Evolutionary conservation across 2,329 filamentous ascomycete genomes (phyloP), one percentile per base, ranked within the genome.

Genomic region (Juglanconis sp.): DNA sequence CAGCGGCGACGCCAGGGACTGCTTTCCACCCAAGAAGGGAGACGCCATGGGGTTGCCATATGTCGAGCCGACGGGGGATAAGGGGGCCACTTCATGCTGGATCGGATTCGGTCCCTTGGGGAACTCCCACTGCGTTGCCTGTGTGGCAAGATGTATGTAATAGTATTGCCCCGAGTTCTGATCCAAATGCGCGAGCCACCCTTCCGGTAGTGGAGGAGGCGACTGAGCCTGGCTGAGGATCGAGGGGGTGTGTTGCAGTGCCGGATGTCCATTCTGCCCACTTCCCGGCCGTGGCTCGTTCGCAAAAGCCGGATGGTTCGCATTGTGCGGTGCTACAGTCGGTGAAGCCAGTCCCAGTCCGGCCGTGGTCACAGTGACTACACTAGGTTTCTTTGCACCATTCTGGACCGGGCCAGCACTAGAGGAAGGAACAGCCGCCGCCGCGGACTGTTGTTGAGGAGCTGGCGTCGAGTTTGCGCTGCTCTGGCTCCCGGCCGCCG

Each of bases 61-160:
- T 0, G 88, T 88, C 53, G 87, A 91, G 5, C 86, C 86, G 1
- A 89, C 88, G 0, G 94, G 94, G 6, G 94, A 97, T 59, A 97
- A 77, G 0, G 94, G 94, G 15, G 87, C 81, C 13, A 90, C 84
- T 62, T 96, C 92, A 65, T 96, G 84, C 64, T 91, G 90, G 57
- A 97, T 81, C 1, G 94, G 94, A 31, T 92, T 96, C 0, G 93
- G 93, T 0, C 94, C 94, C 76, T 97, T 98, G 34, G 95, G 95
- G 67, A 98, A 98, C 70, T 99, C 95, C 95, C 95, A 99, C 72
- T 99, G 95, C 0, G 95, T 99, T 3, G 93, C 92, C 71, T 98
- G 95, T 0, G 91, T 93, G 1, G 93, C 90, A 35, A 99, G 82
- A 73, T 99, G 95, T 62, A 99, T 99, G 70, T 99, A 99, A 74